phyloP scores from a whole-genome alignment of 208 protist species.

The Wallacemonas sp. region DNA sequence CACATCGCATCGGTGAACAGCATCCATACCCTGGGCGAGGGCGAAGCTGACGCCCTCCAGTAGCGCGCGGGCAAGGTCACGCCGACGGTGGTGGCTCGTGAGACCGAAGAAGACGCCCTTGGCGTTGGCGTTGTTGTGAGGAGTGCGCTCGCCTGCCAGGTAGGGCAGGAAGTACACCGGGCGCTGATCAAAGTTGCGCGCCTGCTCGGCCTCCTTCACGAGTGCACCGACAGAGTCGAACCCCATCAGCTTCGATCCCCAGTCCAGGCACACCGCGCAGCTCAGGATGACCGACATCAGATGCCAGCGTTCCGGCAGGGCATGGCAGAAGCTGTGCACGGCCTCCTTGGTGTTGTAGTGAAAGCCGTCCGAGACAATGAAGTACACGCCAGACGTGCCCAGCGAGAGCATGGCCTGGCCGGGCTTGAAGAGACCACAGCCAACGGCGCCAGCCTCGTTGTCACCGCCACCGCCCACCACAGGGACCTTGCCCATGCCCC shows the following conservation, averaged over 20 bases:
- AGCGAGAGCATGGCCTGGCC: conserved; percentile 80
- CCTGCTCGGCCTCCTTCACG: conserved; percentile 47
- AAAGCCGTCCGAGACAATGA: conserved; percentile 78
- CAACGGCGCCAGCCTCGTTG: conserved; percentile 74
- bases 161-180: conserved; percentile 73
- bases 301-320: conserved; percentile 66
- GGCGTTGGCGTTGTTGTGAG: conserved; percentile 74
- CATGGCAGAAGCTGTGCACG: conserved; percentile 82
- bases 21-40: conserved; percentile 71
- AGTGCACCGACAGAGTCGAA: conserved; percentile 59
- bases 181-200: conserved; percentile 45
- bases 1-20: conserved; percentile 66
- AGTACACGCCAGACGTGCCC: conserved; percentile 84
- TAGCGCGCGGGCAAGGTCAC: conserved; percentile 57
- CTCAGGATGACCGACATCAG: conserved; percentile 84
- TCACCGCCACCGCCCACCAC: conserved; percentile 73
- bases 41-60: conserved; percentile 78
- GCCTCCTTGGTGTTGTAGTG: conserved; percentile 72
- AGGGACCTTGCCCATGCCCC: conserved; percentile 58
- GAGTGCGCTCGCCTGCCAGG: conserved; percentile 68
- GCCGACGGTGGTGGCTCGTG: conserved; percentile 54
- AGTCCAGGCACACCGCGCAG: conserved; percentile 76
- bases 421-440: conserved; percentile 57
- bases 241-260: conserved; percentile 61
- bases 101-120: conserved; percentile 81